These are phyloP conservation scores for Cyamopsis tetragonoloba DNA, from an alignment of 306 rosid genomes.

Conservation along the genomic window DNA sequence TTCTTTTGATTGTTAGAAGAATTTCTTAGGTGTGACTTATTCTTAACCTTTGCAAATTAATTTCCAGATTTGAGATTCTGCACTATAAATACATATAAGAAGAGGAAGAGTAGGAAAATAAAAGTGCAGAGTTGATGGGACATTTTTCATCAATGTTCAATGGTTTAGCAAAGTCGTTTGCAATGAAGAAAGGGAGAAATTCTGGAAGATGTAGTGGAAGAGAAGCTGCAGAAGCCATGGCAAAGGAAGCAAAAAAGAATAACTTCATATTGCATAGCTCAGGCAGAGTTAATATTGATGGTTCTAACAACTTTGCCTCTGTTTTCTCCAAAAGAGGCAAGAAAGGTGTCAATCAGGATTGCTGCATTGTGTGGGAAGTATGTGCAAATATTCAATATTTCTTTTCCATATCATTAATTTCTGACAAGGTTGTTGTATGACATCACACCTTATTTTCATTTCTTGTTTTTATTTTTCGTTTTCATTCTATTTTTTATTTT, in stretches of 20 bases:
- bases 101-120: slow-evolving; percentile 9
- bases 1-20: not conserved
- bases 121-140: slow-evolving; percentile 40
- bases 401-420: not conserved
- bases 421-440: too few relatives aligned
- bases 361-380: slow-evolving; percentile 96
- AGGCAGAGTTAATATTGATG: slow-evolving; percentile 42
- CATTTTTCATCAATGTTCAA: slow-evolving; percentile 63
- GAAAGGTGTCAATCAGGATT: slow-evolving; percentile 84
- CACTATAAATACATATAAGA: not conserved
- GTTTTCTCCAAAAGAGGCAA: slow-evolving; percentile 68
- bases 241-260: slow-evolving; percentile 68
- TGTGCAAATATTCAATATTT: not conserved
- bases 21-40: slow-evolving; percentile 23
- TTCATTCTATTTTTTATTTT: too few relatives aligned
- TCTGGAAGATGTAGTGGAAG: slow-evolving; percentile 38
- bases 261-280: slow-evolving; percentile 47
- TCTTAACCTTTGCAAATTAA: slow-evolving; percentile 12
- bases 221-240: slow-evolving; percentile 73
- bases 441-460: too few relatives aligned
- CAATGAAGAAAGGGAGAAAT: slow-evolving; percentile 42
- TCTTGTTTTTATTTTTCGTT: too few relatives aligned
- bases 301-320: slow-evolving; percentile 70
- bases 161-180: slow-evolving; percentile 55
- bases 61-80: slow-evolving; percentile 30